These are phyloP conservation scores for Verticillium nonalfalfae DNA, from an alignment of 2,329 filamentous ascomycete genomes.

Conservation along the genomic window DNA sequence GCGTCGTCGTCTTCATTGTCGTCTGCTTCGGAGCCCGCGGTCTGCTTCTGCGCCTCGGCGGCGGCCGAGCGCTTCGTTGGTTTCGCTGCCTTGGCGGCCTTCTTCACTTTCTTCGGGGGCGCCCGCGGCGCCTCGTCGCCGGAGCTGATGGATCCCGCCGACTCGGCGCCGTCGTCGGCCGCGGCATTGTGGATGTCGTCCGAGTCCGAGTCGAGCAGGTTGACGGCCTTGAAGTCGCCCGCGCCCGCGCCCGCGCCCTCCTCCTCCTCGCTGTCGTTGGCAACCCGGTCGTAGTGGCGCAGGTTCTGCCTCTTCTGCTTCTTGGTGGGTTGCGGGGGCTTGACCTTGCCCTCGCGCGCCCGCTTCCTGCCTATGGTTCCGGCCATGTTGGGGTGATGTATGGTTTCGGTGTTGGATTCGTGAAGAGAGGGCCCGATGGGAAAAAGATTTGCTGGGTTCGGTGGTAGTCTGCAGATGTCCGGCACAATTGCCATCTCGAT, in stretches of 20 bases:
- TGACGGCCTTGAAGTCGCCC: slow-evolving; percentile 41
- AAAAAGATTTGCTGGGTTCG: neutral
- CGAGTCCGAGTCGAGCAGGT: slow-evolving; percentile 50
- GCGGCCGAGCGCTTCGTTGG: slow-evolving; percentile 12
- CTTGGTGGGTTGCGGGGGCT: slow-evolving; percentile 37
- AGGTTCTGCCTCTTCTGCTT: slow-evolving; percentile 36
- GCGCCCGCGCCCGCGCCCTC: slow-evolving; percentile 11
- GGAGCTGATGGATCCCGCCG: slow-evolving; percentile 27
- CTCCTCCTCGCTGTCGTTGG: slow-evolving; percentile 26
- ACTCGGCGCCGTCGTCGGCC: slow-evolving; percentile 41
- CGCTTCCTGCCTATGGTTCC: slow-evolving; percentile 24
- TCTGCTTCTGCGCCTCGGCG: slow-evolving; percentile 23
- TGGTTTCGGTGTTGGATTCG: neutral
- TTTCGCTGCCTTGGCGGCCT: slow-evolving; percentile 16
- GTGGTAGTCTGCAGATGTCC: neutral
- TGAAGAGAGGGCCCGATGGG: neutral
- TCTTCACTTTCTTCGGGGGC: slow-evolving; percentile 18
- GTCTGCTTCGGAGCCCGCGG: slow-evolving; percentile 21
- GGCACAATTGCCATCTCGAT: neutral
- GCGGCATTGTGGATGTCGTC: slow-evolving; percentile 48
- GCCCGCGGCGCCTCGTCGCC: slow-evolving; percentile 26
- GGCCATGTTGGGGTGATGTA: slow-evolving; percentile 15
- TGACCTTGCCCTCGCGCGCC: slow-evolving; percentile 23
- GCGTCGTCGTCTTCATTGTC: slow-evolving; percentile 10
- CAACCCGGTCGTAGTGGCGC: slow-evolving; percentile 44